Percentiles rank a stretch among this genome's conserved stretches.
Evolutionary conservation across 768 basidiomycete genomes (phyloP).

Genomic region (Omphalotus guepiniiformis): DNA sequence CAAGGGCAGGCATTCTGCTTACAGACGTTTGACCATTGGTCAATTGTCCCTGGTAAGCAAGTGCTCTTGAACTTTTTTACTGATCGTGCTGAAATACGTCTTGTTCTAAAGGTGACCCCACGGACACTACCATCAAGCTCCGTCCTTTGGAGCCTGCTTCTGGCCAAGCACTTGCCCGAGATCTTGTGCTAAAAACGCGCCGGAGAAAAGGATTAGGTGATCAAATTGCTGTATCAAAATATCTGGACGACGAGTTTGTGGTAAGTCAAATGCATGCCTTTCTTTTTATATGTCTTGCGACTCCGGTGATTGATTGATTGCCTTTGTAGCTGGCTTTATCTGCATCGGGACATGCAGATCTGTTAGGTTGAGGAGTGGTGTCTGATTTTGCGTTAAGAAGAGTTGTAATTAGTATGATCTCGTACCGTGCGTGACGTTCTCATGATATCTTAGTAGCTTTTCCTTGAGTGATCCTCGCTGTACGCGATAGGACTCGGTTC

Average conservation of each 20-base stretch:
- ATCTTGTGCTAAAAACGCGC: constrained; percentile 94
- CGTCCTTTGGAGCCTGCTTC: constrained; percentile 96
- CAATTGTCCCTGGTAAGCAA: constrained; percentile 90
- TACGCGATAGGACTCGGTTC: no score
- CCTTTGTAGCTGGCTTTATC: constrained; percentile 76
- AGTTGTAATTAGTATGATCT: no score
- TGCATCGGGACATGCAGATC: constrained; percentile 93
- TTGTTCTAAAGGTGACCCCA: constrained; percentile 76
- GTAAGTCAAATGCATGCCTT: constrained; percentile 37
- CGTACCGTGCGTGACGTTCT: no score
- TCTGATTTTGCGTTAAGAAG: constrained; percentile 8
- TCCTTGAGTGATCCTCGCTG: no score
- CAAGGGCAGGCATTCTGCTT: constrained; percentile 99
- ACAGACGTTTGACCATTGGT: constrained; percentile 98
- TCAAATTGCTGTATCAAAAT: constrained; percentile 96
- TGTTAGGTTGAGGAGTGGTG: constrained; percentile 55
- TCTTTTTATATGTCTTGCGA: not conserved
- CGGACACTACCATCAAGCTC: constrained; percentile 94
- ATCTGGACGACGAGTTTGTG: constrained; percentile 95
- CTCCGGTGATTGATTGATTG: constrained; percentile 10
- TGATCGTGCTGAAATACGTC: not conserved
- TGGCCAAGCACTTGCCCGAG: constrained; percentile 90
- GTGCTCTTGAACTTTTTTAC: not conserved
- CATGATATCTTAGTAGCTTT: no score
- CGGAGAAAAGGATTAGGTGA: constrained; percentile 95